Evolutionary conservation across 495 filamentous ascomycete species (phyloP), one percentile per base, ranked within the genome.

Genomic region (Massariosphaeria phaeospora): DNA sequence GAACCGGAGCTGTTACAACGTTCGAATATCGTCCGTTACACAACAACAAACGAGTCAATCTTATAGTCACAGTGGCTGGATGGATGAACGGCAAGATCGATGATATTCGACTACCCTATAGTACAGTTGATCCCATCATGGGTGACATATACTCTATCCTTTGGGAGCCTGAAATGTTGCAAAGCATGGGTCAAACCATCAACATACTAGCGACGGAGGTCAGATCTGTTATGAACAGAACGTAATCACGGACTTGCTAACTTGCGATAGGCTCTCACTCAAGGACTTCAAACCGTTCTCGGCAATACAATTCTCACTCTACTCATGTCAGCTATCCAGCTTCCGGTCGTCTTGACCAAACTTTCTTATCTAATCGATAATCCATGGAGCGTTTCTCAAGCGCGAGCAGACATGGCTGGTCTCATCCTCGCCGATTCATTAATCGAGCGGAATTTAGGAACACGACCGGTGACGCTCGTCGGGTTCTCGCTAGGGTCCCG

Each of bases 81-180:
- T 99, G 93, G 93, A 95, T 99, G 90, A 96, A 86, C 35, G 91
- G 93, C 51, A 96, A 94, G 67, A 83, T 94, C 33, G 93, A 99
- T 69, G 93, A 99, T 69, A 90, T 97, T 33, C 86, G 93, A 51
- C 68, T 99, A 55, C 93, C 93, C 12, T 99, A 82, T 69, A 95
- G 88, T 71, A 99, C 93, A 2, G 84, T 99, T 2, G 91, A 97
- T 69, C 90, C 93, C 0, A 81, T 96, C 53, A 97, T 99, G 93
- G 93, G 93, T 27, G 93, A 99, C 72, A 80, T 99, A 18, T 99
- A 97, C 71, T 97, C 94, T 0, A 83, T 99, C 8, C 75, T 91
- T 47, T 99, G 94, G 94, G 93, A 99, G 69, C 94, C 93, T 3
- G 93, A 99, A 61, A 95, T 99, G 91, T 78, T 99, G 58, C 85